phyloP scores from a whole-genome alignment of 2,329 filamentous ascomycete genomes.

The Grosmannia clavigera region DNA sequence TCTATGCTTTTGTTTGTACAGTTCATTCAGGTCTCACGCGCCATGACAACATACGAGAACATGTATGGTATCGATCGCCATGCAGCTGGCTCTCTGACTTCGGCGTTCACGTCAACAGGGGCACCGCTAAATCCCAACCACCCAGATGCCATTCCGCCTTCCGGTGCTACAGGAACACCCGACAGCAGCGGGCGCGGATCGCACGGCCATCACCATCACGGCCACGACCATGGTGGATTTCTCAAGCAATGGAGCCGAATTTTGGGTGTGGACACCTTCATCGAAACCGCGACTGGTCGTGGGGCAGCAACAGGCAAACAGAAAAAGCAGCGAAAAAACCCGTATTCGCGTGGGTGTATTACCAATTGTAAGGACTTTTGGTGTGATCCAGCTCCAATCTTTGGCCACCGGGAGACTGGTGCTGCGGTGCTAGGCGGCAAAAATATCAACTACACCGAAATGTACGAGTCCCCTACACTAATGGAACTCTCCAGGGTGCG shows the following conservation, averaged over 20 bases:
- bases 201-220: conserved; percentile 23
- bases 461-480: conserved; percentile 74
- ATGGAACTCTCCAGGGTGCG: conserved; percentile 37
- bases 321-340: conserved; percentile 52
- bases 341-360: conserved; percentile 72
- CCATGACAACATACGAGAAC: conserved; percentile 92
- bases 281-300: conserved; percentile 80
- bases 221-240: conserved; percentile 44
- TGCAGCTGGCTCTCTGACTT: conserved; percentile 44
- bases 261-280: conserved; percentile 84
- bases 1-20: conserved; percentile 95
- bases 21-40: conserved; percentile 79
- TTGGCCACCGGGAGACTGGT: conserved; percentile 62
- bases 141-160: conserved; percentile 32
- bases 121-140: conserved; percentile 57
- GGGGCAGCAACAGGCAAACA: conserved; percentile 50
- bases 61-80: conserved; percentile 69
- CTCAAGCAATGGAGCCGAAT: conserved; percentile 72
- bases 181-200: conserved; percentile 24
- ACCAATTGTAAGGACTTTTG: conserved; percentile 94
- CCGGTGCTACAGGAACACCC: conserved; percentile 40
- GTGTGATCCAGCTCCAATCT: conserved; percentile 77
- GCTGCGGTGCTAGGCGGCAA: conserved; percentile 65
- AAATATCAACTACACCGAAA: conserved; percentile 69
- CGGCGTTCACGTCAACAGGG: conserved; percentile 67